These are phyloP conservation scores for Herpotrichia juniperi DNA, from an alignment of 2,329 filamentous ascomycete genomes.

Conservation along the genomic window DNA sequence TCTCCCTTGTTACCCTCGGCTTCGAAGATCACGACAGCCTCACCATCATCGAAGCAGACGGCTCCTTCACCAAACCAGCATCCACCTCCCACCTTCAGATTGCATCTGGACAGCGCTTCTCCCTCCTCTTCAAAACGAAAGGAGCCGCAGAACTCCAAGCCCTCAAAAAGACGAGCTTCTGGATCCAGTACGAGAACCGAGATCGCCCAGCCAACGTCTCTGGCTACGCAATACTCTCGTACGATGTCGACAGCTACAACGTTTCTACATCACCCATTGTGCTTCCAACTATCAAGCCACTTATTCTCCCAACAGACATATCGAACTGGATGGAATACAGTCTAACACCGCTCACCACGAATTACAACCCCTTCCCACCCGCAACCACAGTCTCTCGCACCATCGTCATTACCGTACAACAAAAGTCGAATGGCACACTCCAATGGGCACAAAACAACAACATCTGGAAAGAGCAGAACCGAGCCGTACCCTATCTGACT, in stretches of 20 bases:
- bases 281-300: slow-evolving; percentile 27
- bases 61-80: slow-evolving; percentile 57
- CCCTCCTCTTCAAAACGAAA: slow-evolving; percentile 62
- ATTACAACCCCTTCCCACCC: slow-evolving; percentile 39
- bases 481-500: slow-evolving; percentile 56
- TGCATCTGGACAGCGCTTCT: slow-evolving; percentile 66
- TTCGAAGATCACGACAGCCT: slow-evolving; percentile 64
- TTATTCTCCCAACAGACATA: slow-evolving; percentile 38
- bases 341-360: slow-evolving; percentile 38
- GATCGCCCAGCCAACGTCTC: slow-evolving; percentile 54
- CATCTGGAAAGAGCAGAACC: slow-evolving; percentile 20
- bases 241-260: slow-evolving; percentile 28
- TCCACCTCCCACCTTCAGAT: slow-evolving; percentile 60
- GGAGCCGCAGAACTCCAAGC: slow-evolving; percentile 50
- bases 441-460: slow-evolving; percentile 30
- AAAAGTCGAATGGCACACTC: slow-evolving; percentile 20
- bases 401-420: slow-evolving; percentile 33
- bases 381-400: slow-evolving; percentile 43
- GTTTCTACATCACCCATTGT: slow-evolving; percentile 5
- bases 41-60: slow-evolving; percentile 66
- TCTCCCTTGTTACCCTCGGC: slow-evolving; percentile 61
- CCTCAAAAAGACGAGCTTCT: slow-evolving; percentile 45
- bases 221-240: slow-evolving; percentile 59
- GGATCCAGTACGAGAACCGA: slow-evolving; percentile 57
- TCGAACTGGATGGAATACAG: slow-evolving; percentile 48